Base-by-base conservation (phyloP, 495 filamentous ascomycete genomes). In the Patellaria atrata region DNA sequence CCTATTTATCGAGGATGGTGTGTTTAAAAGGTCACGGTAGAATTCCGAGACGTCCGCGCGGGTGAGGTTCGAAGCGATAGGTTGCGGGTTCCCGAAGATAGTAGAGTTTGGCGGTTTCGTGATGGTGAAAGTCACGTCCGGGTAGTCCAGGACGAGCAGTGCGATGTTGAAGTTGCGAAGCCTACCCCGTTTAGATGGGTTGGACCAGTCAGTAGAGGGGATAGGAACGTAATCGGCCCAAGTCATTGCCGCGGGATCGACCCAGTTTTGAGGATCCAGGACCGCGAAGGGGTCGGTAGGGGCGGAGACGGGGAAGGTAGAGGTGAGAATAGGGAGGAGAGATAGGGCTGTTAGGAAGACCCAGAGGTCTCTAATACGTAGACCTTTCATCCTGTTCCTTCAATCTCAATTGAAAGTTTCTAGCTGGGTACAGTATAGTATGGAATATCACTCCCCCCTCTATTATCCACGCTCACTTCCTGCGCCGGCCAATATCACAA, bases 161-260 rank as follows among this genome's bases (percentile, higher is more conserved):
- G 60, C 58, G 38, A 63, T 63, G 39, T 63, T 60, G 46, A 61
- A 47, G 19, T 47, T 47, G 2, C 44, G 44, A n/a, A 52, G 40
- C 49, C 47, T 49, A 1, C 59, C 59, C 30, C 48, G 57, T 7
- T 28, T 35, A 4, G 40, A 46, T 0, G 56, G 47, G 30, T 60
- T 56, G 4, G 41, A 40, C 57, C 57, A 62, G 1, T 44, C 50
- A 19, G 55, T 59, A 0, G 50, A 47, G 0, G 59, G 59, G 0
- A 53, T 52, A 3, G 32, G 27, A 12, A 43, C 45, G 48, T 48
- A 62, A 38, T 62, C 59, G 15, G 22, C 49, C 57, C 57, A 60
- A 9, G 59, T 62, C 57, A 62, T 62, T 37, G 57, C 55, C 30
- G 59, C 59, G 3, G 59, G 59, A 38, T 60, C 57, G 6, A 58